A percentile compares a stretch with the other conserved stretches of the same genome.
phyloP scores from a whole-genome alignment of 2,329 filamentous ascomycete genomes.

The Alternaria triticina region DNA sequence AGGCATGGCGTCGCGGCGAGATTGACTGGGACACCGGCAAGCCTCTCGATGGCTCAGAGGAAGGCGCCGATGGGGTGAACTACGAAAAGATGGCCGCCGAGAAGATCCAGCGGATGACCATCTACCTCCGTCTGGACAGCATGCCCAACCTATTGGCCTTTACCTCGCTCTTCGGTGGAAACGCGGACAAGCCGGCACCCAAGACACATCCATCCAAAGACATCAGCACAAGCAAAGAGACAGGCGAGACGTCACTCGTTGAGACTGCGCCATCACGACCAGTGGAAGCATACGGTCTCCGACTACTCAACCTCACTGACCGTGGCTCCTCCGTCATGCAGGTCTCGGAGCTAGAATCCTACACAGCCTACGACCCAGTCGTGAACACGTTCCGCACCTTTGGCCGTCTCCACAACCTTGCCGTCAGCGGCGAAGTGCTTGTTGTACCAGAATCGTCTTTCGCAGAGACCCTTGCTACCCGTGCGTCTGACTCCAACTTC shows the following conservation, averaged over 20 bases:
- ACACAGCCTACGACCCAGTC: slow-evolving; percentile 71
- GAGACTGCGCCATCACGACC: slow-evolving; percentile 51
- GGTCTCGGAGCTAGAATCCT: slow-evolving; percentile 80
- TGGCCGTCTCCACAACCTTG: slow-evolving; percentile 81
- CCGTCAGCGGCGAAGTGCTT: slow-evolving; percentile 80
- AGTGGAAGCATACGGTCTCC: slow-evolving; percentile 81
- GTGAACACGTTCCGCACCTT: slow-evolving; percentile 92
- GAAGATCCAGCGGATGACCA: slow-evolving; percentile 70
- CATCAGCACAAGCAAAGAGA: slow-evolving; percentile 26
- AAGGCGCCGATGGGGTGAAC: slow-evolving; percentile 49
- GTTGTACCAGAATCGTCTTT: slow-evolving; percentile 80
- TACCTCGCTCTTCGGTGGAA: slow-evolving; percentile 75
- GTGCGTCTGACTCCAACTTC: slow-evolving; percentile 66
- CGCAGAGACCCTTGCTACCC: slow-evolving; percentile 75
- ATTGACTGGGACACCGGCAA: slow-evolving; percentile 82
- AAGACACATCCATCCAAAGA: slow-evolving; percentile 48
- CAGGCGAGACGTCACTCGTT: slow-evolving; percentile 20
- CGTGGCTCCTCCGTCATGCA: slow-evolving; percentile 96
- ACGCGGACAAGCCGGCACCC: slow-evolving; percentile 49
- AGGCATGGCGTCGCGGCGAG: slow-evolving; percentile 79
- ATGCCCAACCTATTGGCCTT: slow-evolving; percentile 83
- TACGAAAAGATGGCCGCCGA: slow-evolving; percentile 58
- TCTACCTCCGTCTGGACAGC: slow-evolving; percentile 85
- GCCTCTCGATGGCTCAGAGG: slow-evolving; percentile 47
- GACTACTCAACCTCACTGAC: slow-evolving; percentile 85